Evolutionary conservation across 495 filamentous ascomycete species (phyloP).

Genomic region (Amorphotheca resinae): DNA sequence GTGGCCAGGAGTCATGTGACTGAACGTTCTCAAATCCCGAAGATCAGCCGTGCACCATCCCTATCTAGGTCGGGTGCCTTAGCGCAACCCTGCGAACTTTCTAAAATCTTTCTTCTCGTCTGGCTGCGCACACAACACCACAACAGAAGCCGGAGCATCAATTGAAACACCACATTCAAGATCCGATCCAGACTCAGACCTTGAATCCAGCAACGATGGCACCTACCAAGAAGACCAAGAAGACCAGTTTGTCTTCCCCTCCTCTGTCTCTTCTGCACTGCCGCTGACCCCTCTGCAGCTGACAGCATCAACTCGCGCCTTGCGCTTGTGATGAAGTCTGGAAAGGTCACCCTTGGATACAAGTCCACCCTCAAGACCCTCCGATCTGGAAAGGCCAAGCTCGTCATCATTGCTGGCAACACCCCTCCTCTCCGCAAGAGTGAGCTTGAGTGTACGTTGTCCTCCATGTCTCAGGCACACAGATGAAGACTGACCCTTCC

Average conservation of each 20-base stretch:
- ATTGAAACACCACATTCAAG: constrained; percentile 15
- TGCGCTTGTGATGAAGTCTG: constrained; percentile 91
- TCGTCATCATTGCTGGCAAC: constrained; percentile 81
- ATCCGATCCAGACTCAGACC: constrained; percentile 9
- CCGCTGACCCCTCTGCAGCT: constrained; percentile 23
- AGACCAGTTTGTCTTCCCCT: constrained; percentile 32
- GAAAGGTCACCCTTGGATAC: constrained; percentile 87
- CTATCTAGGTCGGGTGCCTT: too few species aligned
- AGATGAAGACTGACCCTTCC: not conserved
- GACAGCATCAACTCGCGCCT: constrained; percentile 78
- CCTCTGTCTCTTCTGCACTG: not conserved
- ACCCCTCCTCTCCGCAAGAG: constrained; percentile 90
- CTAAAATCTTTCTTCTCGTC: constrained; percentile 3
- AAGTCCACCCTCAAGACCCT: constrained; percentile 94
- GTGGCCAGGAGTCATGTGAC: not conserved
- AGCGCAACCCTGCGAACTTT: constrained; percentile 2
- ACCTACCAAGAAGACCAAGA: constrained; percentile 82
- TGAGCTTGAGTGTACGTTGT: constrained; percentile 56
- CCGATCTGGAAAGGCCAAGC: constrained; percentile 71
- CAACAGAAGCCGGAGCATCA: constrained; percentile 16
- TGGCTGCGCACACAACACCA: too few species aligned
- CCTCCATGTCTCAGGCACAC: not conserved
- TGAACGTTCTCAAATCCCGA: not conserved
- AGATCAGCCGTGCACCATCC: too few species aligned
- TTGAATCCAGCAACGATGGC: constrained; percentile 46